phyloP scores from a whole-genome alignment of 1,284 basidiomycete genomes.

The Sporisorium reilianum region DNA sequence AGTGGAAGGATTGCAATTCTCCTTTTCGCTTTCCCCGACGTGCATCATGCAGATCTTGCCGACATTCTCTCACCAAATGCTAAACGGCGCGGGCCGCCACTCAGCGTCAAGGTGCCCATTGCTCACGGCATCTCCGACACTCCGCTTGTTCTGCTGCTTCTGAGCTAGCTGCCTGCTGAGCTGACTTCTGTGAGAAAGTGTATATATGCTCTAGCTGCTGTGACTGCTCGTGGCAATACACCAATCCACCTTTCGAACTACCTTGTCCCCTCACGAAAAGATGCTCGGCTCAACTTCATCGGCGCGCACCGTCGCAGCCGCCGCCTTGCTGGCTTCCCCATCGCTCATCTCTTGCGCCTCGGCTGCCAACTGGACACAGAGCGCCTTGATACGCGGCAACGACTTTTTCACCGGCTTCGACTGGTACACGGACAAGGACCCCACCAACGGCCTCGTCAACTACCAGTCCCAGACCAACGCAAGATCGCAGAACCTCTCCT shows the following conservation, averaged over 20 bases:
- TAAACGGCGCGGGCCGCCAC: background rate
- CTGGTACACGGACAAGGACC: conserved; percentile 57
- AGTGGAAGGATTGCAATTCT: background rate
- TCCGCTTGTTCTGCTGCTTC: background rate
- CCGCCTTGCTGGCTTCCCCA: conserved; percentile 4
- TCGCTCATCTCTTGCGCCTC: conserved; percentile 10
- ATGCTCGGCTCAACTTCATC: conserved; percentile 24
- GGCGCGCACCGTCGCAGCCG: conserved; percentile 10
- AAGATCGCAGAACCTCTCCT: conserved; percentile 56
- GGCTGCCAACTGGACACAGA: conserved; percentile 47
- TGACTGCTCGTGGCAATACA: background rate
- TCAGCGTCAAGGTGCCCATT: background rate
- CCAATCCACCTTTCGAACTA: background rate
- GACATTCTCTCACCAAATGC: background rate
- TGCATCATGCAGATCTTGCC: conserved; percentile 31
- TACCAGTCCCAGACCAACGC: conserved; percentile 50
- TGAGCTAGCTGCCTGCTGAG: background rate
- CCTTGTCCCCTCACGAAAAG: background rate
- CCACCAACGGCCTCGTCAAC: conserved; percentile 63
- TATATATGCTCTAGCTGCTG: background rate
- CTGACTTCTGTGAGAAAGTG: background rate
- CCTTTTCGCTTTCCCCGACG: conserved; percentile 21
- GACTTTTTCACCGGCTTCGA: conserved; percentile 58
- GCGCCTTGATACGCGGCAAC: conserved; percentile 32
- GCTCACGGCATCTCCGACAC: background rate